Base-by-base conservation (phyloP, 495 filamentous ascomycete species). In the Pyronema domesticum region DNA sequence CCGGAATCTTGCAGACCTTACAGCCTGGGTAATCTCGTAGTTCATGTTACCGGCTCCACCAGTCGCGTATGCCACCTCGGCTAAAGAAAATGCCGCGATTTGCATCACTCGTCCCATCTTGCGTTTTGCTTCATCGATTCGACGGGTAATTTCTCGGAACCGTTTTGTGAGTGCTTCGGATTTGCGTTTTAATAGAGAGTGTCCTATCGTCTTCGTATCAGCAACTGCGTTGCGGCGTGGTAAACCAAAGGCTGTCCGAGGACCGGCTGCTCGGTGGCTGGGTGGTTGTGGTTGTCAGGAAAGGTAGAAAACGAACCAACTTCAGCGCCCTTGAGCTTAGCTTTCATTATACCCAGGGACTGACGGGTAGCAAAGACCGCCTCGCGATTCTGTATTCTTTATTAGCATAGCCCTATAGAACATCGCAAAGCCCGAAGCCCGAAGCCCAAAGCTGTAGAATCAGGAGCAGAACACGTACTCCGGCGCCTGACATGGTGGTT, bases 91-190 rank as follows among this genome's bases (percentile, higher is more conserved):
- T 30, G 93, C 87, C 10, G 91, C 91, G 68, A 99, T 91, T 65
- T 95, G 89, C 91, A 99, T 96, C 11, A 99, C 93, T 10, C 91
- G 81, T 43, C 91, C 91, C 91, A 99, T 99, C 74, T 99, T 99
- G 58, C 86, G 86, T 71, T 99, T 99, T 30, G 91, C 91, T 68
- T 96, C 89, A 72, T 96, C 91, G 70, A 99, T 96, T 54, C 91
- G 86, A 56, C 81, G 76, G 52, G 91, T 95, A 63, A 99, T 99
- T 65, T 98, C 91, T 85, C 53, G 61, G 40, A 63, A 62, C 45
- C 58, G 60, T 57, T 94, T 94, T 42, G 87, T 86, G 40, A 96
- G 74, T 56, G 87, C 86, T 70, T 98, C 91, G 68, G 84, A 89
- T 74, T 94, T 94, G 68, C 86, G 75, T 74, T 94, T 94, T 46